Evolutionary conservation across 225 moss, liverwort and hornwort genomes (phyloP), one percentile per base, ranked within the genome.

Genomic region (Antitrichia curtipendula): DNA sequence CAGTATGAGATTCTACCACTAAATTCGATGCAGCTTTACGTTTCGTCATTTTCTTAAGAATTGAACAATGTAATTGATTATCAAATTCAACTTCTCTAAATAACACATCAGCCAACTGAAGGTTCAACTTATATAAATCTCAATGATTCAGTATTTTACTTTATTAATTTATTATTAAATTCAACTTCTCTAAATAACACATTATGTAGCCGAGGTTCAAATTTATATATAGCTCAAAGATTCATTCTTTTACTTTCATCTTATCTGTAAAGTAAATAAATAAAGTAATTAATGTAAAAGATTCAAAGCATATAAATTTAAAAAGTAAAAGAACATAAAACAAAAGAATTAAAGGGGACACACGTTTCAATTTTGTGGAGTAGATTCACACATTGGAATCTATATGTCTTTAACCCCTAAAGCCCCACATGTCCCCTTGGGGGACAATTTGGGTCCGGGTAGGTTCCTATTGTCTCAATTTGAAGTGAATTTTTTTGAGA

Each of bases 191-290:
- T 29, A 10, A 8, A 28, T 19, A 53, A 17, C 4, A 53, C 2
- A 21, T 7, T 7, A n/a, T n/a, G n/a, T n/a, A 38, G 27, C 16
- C 24, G 18, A 27, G 8, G 50, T 76, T 22, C 34, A 23, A n/a
- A 36, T 3, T 13, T 36, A 36, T 17, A 72, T 36, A 53, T 76
- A 76, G 36, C 21, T 12, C 29, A 31, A 6, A 32, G 19, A 36
- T 64, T 64, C 6, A 19, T 54, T 54, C 21, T 50, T 75, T 75
- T 32, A 50, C 50, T 75, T 75, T 75, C 8, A 21, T 80, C 29
- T 6, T 5, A 4, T 4, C 0, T 21, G 4, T 20, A 13, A 43
- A 21, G 14, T 13, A 45, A 59, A 11, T 20, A 41, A 20, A 0
- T 58, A 18, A 13, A 41, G 3, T 31, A 13, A 9, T 5, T 32